Base-by-base conservation (phyloP, 1,139 yeast species). In the Diutina catenulata region DNA sequence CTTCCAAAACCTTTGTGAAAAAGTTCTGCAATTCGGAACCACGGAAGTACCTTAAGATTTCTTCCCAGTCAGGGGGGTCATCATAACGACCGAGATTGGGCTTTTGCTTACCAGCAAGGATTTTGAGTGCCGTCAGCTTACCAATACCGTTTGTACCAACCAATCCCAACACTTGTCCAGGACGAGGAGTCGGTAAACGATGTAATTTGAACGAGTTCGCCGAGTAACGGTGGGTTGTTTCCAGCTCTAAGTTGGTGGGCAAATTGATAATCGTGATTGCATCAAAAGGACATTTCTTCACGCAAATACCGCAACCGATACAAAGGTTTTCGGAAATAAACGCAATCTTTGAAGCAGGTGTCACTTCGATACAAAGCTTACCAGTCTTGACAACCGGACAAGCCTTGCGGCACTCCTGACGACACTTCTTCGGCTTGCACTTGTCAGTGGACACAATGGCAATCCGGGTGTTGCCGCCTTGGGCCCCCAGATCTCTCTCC, bases 111-210 rank as follows among this genome's bases (percentile, higher is more conserved):
- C 97, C 98, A n/a, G 97, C 94, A 50, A 91, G 74, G 56, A 91
- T 88, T 66, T 91, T 91, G 56, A 91, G 71, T 9, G 98, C 98
- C n/a, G 98, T 91, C 10, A 95, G 82, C 59, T 91, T 91, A 52
- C 98, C 98, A 55, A 91, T 91, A 86, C 98, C 98, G 69, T 91
- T 91, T 42, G 97, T 84, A 55, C 98, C 98, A 38, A 91, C 98
- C 50, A 91, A 73, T 47, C 98, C 98, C 49, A 91, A 71, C 37
- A 91, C 98, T 64, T 91, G 98, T 43, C 97, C 98, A 5, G 98
- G 97, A 64, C 98, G 81, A 48, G 98, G 98, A 43, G 95, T 88
- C 18, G 98, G 98, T 51, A 91, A 71, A 60, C 98, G 76, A 60
- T 91, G 98, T 53, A 91, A 74, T 63, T 91, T 91, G 77, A 91